These are phyloP conservation scores for Emmonsia crescens DNA, from an alignment of 2,329 filamentous ascomycete genomes.

Conservation along the genomic window DNA sequence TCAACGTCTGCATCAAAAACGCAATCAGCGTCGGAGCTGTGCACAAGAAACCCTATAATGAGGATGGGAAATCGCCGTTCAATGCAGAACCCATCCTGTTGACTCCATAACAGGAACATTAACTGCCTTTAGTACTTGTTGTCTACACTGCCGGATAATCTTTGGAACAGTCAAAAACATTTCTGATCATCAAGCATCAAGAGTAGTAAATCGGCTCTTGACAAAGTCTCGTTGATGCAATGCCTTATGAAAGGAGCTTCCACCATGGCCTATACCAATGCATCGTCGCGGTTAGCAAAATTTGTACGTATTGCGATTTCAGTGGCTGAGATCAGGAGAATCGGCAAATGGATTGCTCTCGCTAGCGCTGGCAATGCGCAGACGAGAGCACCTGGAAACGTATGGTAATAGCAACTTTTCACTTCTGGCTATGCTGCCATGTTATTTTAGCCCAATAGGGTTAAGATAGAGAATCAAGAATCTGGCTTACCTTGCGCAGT, in stretches of 20 bases:
- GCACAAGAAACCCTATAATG: not conserved
- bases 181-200: not conserved
- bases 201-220: not conserved
- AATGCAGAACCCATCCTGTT: not conserved
- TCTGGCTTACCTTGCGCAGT: not conserved
- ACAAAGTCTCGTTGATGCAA: not conserved
- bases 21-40: not conserved
- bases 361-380: not conserved
- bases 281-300: not conserved
- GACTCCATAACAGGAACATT: not conserved
- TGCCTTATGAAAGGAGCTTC: not conserved
- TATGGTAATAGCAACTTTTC: not conserved
- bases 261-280: not conserved
- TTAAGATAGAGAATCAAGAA: not conserved
- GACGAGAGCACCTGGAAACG: not conserved
- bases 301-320: not conserved
- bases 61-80: not conserved
- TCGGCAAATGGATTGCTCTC: not conserved
- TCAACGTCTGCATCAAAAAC: not conserved
- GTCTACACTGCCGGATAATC: not conserved
- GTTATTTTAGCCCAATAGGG: not conserved
- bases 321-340: not conserved
- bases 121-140: not conserved
- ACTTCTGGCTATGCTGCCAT: not conserved
- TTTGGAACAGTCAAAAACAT: not conserved